Evolutionary conservation across 164 flowering plant genomes (phyloP), one percentile per base, ranked within the genome.

Genomic region (Protea cynaroides): DNA sequence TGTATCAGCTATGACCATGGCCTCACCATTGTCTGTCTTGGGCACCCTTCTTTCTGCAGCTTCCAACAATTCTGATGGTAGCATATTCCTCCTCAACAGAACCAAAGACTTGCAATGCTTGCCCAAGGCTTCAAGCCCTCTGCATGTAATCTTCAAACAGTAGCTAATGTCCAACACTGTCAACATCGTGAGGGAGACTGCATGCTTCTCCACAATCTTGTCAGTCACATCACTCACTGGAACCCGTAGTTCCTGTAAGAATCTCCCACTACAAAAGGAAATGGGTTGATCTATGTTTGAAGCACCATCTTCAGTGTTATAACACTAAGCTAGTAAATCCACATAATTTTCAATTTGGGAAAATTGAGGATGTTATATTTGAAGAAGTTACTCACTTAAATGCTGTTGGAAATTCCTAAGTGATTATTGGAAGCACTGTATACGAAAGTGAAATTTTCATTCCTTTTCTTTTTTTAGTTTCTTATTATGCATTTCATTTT

Each of bases 201-300:
- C 75, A 21, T 69, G 66, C 62, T 37, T 69, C 61, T 29, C 47
- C 36, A 74, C 67, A 64, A 69, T 66, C 50, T 38, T 60, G 62
- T 77, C 78, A 9, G 74, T 65, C 37, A 74, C 72, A n/a, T 44
- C 59, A 34, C 78, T 65, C 73, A 74, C 66, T 13, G 75, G 80
- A 8, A 77, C 69, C 55, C 56, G 73, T 61, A 77, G 64, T 25
- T 44, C 66, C 58, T 69, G 68, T 23, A 77, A 71, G 65, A 56
- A 66, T 57, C 57, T 67, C 15, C 37, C 73, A 66, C 80, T 77
- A 44, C 49, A 73, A 58, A 51, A 59, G 13, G 14, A 14, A 58
- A 29, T 29, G 53, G 50, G 25, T 47, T 58, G 4, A 40, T 12
- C 46, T 40, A 40, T 29, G 34, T 40, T 40, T 40, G 46, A 40